Evolutionary conservation across 495 filamentous ascomycete genomes (phyloP).

Genomic region (Copromyces sp.): DNA sequence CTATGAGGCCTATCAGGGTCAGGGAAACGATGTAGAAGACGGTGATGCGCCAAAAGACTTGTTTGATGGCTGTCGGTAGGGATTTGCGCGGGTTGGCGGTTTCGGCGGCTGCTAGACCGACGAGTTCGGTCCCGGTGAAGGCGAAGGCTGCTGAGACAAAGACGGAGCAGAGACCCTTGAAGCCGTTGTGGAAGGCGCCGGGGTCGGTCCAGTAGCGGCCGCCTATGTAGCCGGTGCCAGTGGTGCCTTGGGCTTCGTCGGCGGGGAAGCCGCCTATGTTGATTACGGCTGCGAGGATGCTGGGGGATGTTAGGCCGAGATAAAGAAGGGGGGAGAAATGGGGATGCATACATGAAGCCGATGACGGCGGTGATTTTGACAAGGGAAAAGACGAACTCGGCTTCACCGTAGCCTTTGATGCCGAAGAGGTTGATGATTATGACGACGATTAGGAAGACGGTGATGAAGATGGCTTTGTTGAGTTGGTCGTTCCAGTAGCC

Average conservation of each 20-base stretch:
- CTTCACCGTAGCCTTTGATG: slow-evolving; percentile 82
- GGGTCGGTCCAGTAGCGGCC: slow-evolving; percentile 74
- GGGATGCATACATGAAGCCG: slow-evolving; percentile 64
- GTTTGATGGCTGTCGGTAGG: slow-evolving; percentile 77
- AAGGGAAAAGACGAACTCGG: slow-evolving; percentile 78
- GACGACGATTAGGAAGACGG: slow-evolving; percentile 67
- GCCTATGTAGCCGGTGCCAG: slow-evolving; percentile 58
- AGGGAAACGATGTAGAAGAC: slow-evolving; percentile 78
- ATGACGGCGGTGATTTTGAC: slow-evolving; percentile 82
- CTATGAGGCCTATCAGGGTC: slow-evolving; percentile 61
- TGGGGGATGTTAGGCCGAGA: slow-evolving; percentile 18
- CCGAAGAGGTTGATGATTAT: slow-evolving; percentile 77
- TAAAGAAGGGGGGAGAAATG: slow-evolving; percentile 1
- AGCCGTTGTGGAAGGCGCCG: slow-evolving; percentile 84
- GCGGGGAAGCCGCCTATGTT: slow-evolving; percentile 68
- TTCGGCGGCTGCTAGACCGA: slow-evolving; percentile 82
- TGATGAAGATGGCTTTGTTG: slow-evolving; percentile 72
- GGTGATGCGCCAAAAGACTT: slow-evolving; percentile 92
- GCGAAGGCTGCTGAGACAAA: slow-evolving; percentile 91
- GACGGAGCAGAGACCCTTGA: slow-evolving; percentile 88
- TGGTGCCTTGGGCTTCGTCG: slow-evolving; percentile 17
- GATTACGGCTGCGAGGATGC: slow-evolving; percentile 68
- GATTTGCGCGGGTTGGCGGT: slow-evolving; percentile 80
- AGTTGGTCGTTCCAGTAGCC: slow-evolving; percentile 66
- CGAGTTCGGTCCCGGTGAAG: slow-evolving; percentile 88